A percentile compares a stretch with the other conserved stretches of the same genome.
Evolutionary conservation across 495 filamentous ascomycete species (phyloP).

Genomic region (Daldinia concentrica): DNA sequence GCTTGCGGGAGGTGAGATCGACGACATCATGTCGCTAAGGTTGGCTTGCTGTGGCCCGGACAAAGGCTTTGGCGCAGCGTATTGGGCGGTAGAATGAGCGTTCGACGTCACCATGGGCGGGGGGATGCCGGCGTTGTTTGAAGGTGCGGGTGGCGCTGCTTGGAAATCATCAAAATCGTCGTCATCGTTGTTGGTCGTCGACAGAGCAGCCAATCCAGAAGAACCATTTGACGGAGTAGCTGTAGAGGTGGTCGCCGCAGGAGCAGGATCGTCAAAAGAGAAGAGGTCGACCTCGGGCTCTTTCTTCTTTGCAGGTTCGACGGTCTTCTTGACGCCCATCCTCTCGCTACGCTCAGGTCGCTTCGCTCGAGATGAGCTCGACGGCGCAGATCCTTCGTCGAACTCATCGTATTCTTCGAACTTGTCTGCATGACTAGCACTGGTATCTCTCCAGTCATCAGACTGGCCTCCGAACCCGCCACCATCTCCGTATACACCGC

Average conservation of each 20-base stretch:
- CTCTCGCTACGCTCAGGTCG: slow-evolving; percentile 52
- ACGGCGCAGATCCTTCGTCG: slow-evolving; percentile 74
- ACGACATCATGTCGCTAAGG: slow-evolving; percentile 81
- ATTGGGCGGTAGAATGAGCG: slow-evolving; percentile 71
- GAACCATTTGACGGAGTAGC: slow-evolving; percentile 55
- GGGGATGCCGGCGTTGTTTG: slow-evolving; percentile 58
- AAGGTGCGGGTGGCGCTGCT: slow-evolving; percentile 74
- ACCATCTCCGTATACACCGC: slow-evolving; percentile 92
- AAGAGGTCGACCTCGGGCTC: slow-evolving; percentile 89
- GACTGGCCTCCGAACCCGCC: slow-evolving; percentile 81
- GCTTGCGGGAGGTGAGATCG: slow-evolving; percentile 76
- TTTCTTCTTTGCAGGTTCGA: slow-evolving; percentile 75
- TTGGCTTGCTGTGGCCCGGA: slow-evolving; percentile 81
- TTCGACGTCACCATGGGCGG: slow-evolving; percentile 70
- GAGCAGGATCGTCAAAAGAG: slow-evolving; percentile 78
- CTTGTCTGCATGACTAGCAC: slow-evolving; percentile 66
- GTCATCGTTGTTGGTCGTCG: slow-evolving; percentile 66
- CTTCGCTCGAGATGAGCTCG: slow-evolving; percentile 55
- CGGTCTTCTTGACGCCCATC: slow-evolving; percentile 62
- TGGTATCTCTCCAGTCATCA: slow-evolving; percentile 69
- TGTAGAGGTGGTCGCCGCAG: slow-evolving; percentile 59
- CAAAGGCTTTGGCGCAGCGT: slow-evolving; percentile 83
- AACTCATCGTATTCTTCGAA: slow-evolving; percentile 98
- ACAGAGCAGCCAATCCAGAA: slow-evolving; percentile 66
- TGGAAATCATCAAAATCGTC: slow-evolving; percentile 99